phyloP scores from a whole-genome alignment of 768 basidiomycete species.

The Astraeus odoratus region DNA sequence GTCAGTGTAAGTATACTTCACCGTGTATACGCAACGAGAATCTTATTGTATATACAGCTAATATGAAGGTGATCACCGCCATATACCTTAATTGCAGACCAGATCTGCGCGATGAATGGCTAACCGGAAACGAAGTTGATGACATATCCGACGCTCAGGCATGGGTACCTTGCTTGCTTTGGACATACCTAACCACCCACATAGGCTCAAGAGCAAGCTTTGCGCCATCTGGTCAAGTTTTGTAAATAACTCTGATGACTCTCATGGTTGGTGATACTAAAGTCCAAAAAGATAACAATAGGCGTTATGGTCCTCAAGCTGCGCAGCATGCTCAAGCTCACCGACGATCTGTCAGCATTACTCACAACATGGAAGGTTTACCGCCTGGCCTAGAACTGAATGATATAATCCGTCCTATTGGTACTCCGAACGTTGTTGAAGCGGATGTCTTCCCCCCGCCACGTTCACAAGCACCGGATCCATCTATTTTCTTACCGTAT shows the following conservation, averaged over 20 bases:
- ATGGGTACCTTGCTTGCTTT: constrained; percentile 10
- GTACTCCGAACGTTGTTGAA: constrained; percentile 73
- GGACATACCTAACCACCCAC: constrained; percentile 2
- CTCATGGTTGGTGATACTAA: constrained; percentile 4
- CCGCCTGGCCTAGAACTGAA: constrained; percentile 70
- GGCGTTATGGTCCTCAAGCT: constrained; percentile 70
- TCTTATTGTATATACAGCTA: constrained; percentile 48
- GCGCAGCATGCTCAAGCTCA: constrained; percentile 53
- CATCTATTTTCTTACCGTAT: constrained; percentile 81
- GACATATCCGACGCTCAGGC: constrained; percentile 90
- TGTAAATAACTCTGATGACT: constrained; percentile 47
- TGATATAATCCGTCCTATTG: constrained; percentile 64
- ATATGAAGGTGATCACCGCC: constrained; percentile 99
- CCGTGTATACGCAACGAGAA: background rate
- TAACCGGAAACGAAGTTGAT: constrained; percentile 88
- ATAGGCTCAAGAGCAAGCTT: constrained; percentile 91
- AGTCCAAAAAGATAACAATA: constrained; percentile 67
- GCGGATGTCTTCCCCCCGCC: constrained; percentile 94
- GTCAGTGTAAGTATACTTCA: constrained; percentile 63
- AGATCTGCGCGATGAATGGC: constrained; percentile 96
- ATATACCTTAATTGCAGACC: constrained; percentile 98
- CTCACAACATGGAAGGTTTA: constrained; percentile 72
- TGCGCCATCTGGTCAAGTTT: constrained; percentile 91
- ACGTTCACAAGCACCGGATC: constrained; percentile 79
- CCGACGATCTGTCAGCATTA: constrained; percentile 76